Evolutionary conservation across 331 rosid genomes (phyloP), one percentile per base, ranked within the genome.

Genomic region (Rosa hybrid): DNA sequence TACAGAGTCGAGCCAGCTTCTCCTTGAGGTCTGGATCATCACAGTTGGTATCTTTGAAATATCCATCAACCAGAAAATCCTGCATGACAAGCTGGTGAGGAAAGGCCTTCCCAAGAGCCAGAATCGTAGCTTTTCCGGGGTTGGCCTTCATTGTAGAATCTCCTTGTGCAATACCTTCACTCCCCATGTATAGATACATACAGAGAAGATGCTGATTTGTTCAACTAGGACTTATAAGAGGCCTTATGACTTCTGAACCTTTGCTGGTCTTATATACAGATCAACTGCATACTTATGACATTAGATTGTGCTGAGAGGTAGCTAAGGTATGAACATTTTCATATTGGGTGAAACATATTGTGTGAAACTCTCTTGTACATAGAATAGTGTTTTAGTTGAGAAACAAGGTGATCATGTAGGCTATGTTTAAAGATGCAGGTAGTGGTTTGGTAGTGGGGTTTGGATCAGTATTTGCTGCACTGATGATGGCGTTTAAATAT

Each of bases 11-110:
- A 81, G 93, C 49, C 14, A 95, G 93, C 78, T 95, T 95, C 59
- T 86, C 85, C 84, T 90, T 93, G 87, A 95, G 99, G 16, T 89
- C 87, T 25, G 89, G 92, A 85, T 91, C 92, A 72, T 93, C 93
- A 75, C 98, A 91, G 70, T 94, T 95, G 68, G 98, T 91, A 83
- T 88, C 91, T 78, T 82, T 90, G 84, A 95, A 95, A 81, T 95
- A 95, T 46, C 98, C 93, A 48, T 95, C 98, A 63, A 95, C 98
- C 41, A 95, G 86, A 74, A 84, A 95, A 45, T 95, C 99, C 82
- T 93, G 99, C 92, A 91, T 90, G 59, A 93, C 94, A 75, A 93
- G 96, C 81, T 95, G 98, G 78, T 90, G 97, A 76, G 98, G 98
- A 80, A 95, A 92, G 53, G 98, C 99, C 78, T 93, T 95, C 48